Percentiles rank a stretch among this genome's conserved stretches.
Evolutionary conservation across 305 asterid genomes (phyloP).

Genomic region (Stenogyne calaminthoides): DNA sequence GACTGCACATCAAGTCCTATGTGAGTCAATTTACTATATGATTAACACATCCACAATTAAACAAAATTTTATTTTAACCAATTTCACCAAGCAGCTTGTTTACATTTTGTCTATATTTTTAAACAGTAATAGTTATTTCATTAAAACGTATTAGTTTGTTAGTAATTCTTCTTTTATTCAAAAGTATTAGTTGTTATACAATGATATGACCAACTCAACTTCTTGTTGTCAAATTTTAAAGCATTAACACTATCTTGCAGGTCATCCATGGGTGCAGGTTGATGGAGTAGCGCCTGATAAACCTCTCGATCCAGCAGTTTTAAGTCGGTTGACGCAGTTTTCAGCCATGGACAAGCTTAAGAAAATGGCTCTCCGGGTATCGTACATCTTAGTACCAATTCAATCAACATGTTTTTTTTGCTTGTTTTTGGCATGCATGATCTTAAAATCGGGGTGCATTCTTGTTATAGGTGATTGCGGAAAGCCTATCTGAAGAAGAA

Average conservation of each 20-base stretch:
- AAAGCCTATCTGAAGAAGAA: conserved; percentile 26
- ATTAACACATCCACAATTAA: background rate
- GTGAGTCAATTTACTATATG: background rate
- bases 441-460: background rate
- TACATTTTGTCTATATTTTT: no score
- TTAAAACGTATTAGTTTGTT: no score
- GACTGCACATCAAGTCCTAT: conserved; percentile 28
- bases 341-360: conserved; percentile 36
- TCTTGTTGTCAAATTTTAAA: background rate
- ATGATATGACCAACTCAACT: background rate
- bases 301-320: conserved; percentile 28
- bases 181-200: no score
- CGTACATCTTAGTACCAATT: background rate
- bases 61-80: no score
- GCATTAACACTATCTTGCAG: background rate
- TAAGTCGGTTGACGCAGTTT: conserved; percentile 26
- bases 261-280: conserved; percentile 34
- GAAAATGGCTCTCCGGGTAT: conserved; percentile 31
- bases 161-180: no score
- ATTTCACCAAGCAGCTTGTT: no score
- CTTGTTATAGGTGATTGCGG: conserved; percentile 28
- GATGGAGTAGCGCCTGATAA: conserved; percentile 31
- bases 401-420: background rate
- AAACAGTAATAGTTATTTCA: no score
- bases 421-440: background rate